Evolutionary conservation across 164 flowering plant species (phyloP), one percentile per base, ranked within the genome.

Genomic region (Taxillus chinensis): DNA sequence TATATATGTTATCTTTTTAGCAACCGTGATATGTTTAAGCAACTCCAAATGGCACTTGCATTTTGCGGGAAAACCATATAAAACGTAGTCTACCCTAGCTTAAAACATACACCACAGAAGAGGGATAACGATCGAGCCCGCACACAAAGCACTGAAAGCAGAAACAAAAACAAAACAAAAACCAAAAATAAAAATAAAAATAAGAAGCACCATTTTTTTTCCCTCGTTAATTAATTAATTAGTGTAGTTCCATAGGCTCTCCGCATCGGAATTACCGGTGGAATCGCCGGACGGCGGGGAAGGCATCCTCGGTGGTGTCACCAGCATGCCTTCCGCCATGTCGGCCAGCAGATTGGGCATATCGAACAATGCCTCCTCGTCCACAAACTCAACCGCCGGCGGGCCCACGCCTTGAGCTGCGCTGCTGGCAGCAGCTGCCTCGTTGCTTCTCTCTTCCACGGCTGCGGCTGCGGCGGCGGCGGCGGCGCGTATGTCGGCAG

Each of bases 291-390:
- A 56, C 1, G 68, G 70, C 13, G 72, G 59, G 3, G 83, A 56
- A 8, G 67, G 69, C 40, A 78, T 60, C 69, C 86, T 65, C 9
- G 88, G 88, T 8, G 86, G 88, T 62, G 82, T 83, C 5, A 83
- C 62, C 14, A 81, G 73, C 86, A 83, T 78, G 39, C 86, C 88
- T 67, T 80, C 81, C 3, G 88, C 88, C 88, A 83, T 83, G 61
- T 75, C 75, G 68, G 60, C 77, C 63, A 83, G 64, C 57, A 80
- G 42, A 38, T 72, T 80, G 4, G 88, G 88, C 88, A 83, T 81
- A 57, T 78, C 69, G 41, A 77, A 83, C 37, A 85, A 55, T 13
- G 66, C 83, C 63, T 78, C 83, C 68, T 75, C 81, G 46, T 85
- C 84, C 1, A 81, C 54, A 45, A 76, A 83, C 59, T 75, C 79